Percentiles rank a stretch among this genome's conserved stretches.
Conservation (phyloP, 1,284 basidiomycete genomes). For the Inonotus obliquus region DNA sequence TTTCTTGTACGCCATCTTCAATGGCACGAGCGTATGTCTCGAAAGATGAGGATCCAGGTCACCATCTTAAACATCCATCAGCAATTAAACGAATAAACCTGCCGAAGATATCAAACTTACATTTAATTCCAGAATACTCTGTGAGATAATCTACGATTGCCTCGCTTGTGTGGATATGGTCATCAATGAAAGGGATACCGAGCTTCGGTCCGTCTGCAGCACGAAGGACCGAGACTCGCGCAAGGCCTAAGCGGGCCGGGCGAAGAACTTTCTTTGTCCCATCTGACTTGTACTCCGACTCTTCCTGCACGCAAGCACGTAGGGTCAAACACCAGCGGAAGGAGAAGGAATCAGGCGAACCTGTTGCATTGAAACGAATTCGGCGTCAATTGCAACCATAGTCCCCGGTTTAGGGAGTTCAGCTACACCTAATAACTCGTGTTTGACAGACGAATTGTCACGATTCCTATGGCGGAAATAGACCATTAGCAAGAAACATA, state of each 20-base stretch:
- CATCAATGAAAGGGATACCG: slow-evolving; percentile 93
- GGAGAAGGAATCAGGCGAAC: slow-evolving; percentile 32
- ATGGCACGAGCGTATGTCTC: slow-evolving; percentile 84
- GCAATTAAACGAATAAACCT: slow-evolving; percentile 2
- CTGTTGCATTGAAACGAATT: slow-evolving; percentile 96
- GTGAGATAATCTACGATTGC: slow-evolving; percentile 95
- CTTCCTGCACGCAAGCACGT: slow-evolving; percentile 55
- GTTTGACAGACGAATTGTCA: slow-evolving; percentile 69
- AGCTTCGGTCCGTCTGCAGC: slow-evolving; percentile 71
- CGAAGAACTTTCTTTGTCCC: slow-evolving; percentile 91
- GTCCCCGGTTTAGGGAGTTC: slow-evolving; percentile 87
- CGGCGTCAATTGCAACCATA: slow-evolving; percentile 92
- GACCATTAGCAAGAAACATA: not conserved
- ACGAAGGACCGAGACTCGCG: slow-evolving; percentile 91
- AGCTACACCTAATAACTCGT: slow-evolving; percentile 64
- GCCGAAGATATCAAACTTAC: slow-evolving; percentile 41
- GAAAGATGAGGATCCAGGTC: slow-evolving; percentile 87
- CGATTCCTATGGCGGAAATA: slow-evolving; percentile 54
- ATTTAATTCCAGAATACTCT: slow-evolving; percentile 93
- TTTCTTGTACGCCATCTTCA: slow-evolving; percentile 98
- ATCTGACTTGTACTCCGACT: slow-evolving; percentile 92
- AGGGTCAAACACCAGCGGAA: not conserved
- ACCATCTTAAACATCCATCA: slow-evolving; percentile 52
- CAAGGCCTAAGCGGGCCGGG: slow-evolving; percentile 87
- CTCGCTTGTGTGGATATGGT: slow-evolving; percentile 95